Evolutionary conservation across 2,329 filamentous ascomycete genomes (phyloP).

Genomic region (Trichoderma oligosporum): DNA sequence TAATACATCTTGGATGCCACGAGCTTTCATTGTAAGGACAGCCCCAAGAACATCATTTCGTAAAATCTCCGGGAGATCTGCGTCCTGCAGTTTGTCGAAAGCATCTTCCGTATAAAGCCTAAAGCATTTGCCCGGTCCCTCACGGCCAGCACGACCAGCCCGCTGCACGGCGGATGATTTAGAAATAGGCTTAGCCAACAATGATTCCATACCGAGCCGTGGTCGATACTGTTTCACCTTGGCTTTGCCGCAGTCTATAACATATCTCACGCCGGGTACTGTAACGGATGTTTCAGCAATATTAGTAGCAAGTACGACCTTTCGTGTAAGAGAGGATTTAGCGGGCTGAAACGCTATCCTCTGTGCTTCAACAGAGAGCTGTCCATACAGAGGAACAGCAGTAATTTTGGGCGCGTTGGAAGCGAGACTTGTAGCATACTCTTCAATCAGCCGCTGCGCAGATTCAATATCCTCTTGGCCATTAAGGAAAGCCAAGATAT

Average conservation of each 20-base stretch:
- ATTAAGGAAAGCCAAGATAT: constrained; percentile 86
- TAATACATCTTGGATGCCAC: constrained; percentile 77
- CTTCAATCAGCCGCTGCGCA: constrained; percentile 74
- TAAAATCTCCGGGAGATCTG: constrained; percentile 83
- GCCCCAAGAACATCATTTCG: constrained; percentile 84
- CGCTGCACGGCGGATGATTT: constrained; percentile 91
- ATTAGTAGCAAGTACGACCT: constrained; percentile 89
- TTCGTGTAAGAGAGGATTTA: constrained; percentile 68
- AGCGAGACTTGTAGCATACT: constrained; percentile 69
- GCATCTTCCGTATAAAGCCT: constrained; percentile 80
- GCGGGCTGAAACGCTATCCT: constrained; percentile 79
- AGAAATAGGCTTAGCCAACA: constrained; percentile 86
- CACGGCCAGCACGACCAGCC: constrained; percentile 86
- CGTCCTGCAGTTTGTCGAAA: constrained; percentile 65
- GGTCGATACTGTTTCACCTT: constrained; percentile 91
- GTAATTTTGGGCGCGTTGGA: constrained; percentile 69
- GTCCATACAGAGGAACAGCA: constrained; percentile 81
- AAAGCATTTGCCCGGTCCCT: constrained; percentile 85
- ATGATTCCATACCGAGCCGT: constrained; percentile 80
- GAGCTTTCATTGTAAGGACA: constrained; percentile 87
- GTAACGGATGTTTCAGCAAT: constrained; percentile 99
- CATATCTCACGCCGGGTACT: constrained; percentile 85
- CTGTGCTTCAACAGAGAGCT: constrained; percentile 80
- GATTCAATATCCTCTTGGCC: constrained; percentile 91
- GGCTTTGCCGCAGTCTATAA: constrained; percentile 88